A percentile compares a stretch with the other conserved stretches of the same genome.
phyloP scores from a whole-genome alignment of 164 flowering plant species.

The Saururus chinensis region DNA sequence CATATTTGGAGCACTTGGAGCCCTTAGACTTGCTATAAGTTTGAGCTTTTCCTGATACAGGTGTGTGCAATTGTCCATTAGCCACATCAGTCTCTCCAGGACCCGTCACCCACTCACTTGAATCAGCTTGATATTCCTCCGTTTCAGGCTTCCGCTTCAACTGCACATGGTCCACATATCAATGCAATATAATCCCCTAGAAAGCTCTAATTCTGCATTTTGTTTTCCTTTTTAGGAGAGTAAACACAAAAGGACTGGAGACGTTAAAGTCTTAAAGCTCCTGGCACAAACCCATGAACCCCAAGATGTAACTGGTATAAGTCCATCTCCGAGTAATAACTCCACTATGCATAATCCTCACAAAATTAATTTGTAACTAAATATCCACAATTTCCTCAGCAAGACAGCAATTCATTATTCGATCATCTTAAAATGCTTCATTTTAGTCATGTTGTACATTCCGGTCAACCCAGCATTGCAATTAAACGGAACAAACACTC shows the following conservation, averaged over 20 bases:
- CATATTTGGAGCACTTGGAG: slow-evolving; percentile 32
- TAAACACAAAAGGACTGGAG: too few species aligned
- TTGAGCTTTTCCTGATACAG: slow-evolving; percentile 45
- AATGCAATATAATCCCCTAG: not conserved
- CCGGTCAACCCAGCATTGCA: not conserved
- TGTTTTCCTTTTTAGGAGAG: too few species aligned
- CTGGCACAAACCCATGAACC: too few species aligned
- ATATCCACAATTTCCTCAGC: too few species aligned
- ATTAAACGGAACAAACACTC: not conserved
- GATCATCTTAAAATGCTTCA: too few species aligned
- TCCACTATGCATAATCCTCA: too few species aligned
- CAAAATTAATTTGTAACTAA: too few species aligned
- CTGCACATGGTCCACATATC: slow-evolving; percentile 14
- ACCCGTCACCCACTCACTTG: slow-evolving; percentile 26
- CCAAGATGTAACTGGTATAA: too few species aligned
- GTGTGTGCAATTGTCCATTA: slow-evolving; percentile 23
- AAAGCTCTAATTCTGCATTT: not conserved
- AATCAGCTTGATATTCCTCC: slow-evolving; percentile 32
- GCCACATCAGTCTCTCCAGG: slow-evolving; percentile 23
- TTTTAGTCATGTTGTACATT: not conserved
- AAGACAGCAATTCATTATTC: too few species aligned
- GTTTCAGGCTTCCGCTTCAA: slow-evolving; percentile 44
- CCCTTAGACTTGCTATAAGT: slow-evolving; percentile 37
- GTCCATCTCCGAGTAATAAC: too few species aligned
- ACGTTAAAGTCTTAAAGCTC: too few species aligned